Percentiles rank a stretch among this genome's conserved stretches.
These are phyloP conservation scores for Tolypocladium endophyticum DNA, from an alignment of 2,329 filamentous ascomycete species.

Conservation along the genomic window DNA sequence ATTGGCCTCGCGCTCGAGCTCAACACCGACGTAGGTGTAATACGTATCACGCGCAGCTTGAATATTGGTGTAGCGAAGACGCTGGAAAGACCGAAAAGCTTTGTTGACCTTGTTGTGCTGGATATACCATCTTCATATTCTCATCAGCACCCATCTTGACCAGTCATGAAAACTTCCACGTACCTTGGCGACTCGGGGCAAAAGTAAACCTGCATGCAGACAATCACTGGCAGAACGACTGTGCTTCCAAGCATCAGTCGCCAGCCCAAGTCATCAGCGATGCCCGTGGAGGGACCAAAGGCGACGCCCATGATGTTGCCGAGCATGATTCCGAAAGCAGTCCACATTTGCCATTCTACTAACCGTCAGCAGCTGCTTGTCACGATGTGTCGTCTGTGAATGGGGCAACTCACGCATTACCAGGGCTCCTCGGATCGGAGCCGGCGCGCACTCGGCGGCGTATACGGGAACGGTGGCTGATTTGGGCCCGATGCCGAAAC, in stretches of 20 bases:
- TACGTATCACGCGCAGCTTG: slow-evolving; percentile 51
- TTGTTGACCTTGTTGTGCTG: slow-evolving; percentile 35
- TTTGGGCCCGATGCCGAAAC: slow-evolving; percentile 58
- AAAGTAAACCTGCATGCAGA: slow-evolving; percentile 46
- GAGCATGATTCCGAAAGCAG: slow-evolving; percentile 25
- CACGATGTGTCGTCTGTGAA: neutral
- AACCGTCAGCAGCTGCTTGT: neutral
- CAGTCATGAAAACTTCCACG: neutral
- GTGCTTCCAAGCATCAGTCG: slow-evolving; percentile 52
- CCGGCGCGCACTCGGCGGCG: slow-evolving; percentile 59
- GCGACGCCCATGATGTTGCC: slow-evolving; percentile 30
- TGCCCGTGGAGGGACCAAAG: slow-evolving; percentile 15
- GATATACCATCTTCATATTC: slow-evolving; percentile 28
- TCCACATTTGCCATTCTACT: slow-evolving; percentile 40
- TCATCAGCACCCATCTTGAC: neutral
- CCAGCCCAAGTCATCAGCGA: slow-evolving; percentile 35
- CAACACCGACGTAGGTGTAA: slow-evolving; percentile 26
- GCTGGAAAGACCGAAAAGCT: slow-evolving; percentile 41
- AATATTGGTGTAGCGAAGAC: slow-evolving; percentile 43
- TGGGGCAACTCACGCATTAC: slow-evolving; percentile 46
- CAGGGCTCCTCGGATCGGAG: slow-evolving; percentile 56
- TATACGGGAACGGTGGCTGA: slow-evolving; percentile 58
- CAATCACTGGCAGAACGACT: slow-evolving; percentile 40
- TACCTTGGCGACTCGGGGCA: slow-evolving; percentile 49
- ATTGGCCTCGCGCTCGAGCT: slow-evolving; percentile 16